Evolutionary conservation across 306 rosid genomes (phyloP).

Genomic region (Inga oerstediana): DNA sequence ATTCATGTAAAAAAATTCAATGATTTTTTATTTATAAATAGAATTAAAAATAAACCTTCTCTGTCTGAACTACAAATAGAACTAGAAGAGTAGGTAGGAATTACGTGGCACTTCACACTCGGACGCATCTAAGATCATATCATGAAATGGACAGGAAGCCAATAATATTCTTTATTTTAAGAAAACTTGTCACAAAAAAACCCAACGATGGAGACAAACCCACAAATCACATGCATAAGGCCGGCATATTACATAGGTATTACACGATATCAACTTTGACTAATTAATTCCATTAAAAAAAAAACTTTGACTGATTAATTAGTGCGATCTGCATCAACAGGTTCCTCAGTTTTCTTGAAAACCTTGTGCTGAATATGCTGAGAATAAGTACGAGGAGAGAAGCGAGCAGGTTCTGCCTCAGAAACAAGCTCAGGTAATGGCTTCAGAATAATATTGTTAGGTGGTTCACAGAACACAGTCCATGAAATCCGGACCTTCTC

Average conservation of each 20-base stretch:
- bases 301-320: not conserved
- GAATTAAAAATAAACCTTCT: no score
- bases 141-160: not conserved
- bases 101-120: no score
- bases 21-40: no score
- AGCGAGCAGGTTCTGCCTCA: constrained; percentile 51
- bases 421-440: constrained; percentile 73
- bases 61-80: no score
- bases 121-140: no score
- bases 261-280: not conserved
- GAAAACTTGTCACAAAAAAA: not conserved
- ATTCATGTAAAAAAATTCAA: no score
- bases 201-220: not conserved
- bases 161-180: not conserved
- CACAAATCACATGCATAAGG: not conserved
- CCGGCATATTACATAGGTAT: not conserved
- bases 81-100: no score
- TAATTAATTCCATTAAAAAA: no score
- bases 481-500: constrained; percentile 86
- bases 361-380: constrained; percentile 83
- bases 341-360: constrained; percentile 43
- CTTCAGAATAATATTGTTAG: constrained; percentile 71
- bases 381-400: constrained; percentile 76
- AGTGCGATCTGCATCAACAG: not conserved
- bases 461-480: constrained; percentile 92